Evolutionary conservation across 2,329 filamentous ascomycete genomes (phyloP).

Genomic region (Penicillium sp.): DNA sequence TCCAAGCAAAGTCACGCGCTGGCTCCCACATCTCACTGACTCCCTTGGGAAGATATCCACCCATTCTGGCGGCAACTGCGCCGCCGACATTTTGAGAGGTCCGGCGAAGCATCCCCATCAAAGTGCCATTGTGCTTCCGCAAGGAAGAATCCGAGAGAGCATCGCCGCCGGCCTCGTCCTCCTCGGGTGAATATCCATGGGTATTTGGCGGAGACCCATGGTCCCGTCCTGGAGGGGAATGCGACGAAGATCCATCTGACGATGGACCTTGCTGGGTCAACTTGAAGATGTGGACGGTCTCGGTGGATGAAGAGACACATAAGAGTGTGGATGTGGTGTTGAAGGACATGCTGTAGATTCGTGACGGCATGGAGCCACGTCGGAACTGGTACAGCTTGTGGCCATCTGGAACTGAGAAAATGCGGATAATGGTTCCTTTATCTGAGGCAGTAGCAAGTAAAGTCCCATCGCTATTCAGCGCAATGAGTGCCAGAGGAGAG

Average conservation of each 20-base stretch:
- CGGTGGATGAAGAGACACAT: constrained; percentile 92
- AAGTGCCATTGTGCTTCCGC: constrained; percentile 65
- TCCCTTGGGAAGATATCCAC: constrained; percentile 86
- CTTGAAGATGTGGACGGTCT: constrained; percentile 96
- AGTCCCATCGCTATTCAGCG: constrained; percentile 88
- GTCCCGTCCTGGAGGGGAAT: constrained; percentile 27
- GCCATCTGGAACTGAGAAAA: constrained; percentile 87
- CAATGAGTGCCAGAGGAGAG: constrained; percentile 83
- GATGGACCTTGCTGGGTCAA: constrained; percentile 51
- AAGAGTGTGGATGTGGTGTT: constrained; percentile 90
- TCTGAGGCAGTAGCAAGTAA: constrained; percentile 92
- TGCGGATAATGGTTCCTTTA: constrained; percentile 94
- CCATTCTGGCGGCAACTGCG: constrained; percentile 81
- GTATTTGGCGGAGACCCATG: constrained; percentile 27
- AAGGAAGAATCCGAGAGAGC: constrained; percentile 35
- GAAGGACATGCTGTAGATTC: constrained; percentile 98
- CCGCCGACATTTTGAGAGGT: constrained; percentile 93
- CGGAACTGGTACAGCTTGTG: constrained; percentile 96
- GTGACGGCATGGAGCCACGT: constrained; percentile 88
- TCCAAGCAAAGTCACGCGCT: constrained; percentile 89
- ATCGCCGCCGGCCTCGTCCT: constrained; percentile 34
- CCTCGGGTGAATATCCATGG: constrained; percentile 27
- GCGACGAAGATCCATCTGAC: constrained; percentile 28
- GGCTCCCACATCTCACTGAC: constrained; percentile 99
- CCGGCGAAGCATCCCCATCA: constrained; percentile 86